Evolutionary conservation across 148 eudicot genomes (phyloP).

Genomic region (Spergularia marina): DNA sequence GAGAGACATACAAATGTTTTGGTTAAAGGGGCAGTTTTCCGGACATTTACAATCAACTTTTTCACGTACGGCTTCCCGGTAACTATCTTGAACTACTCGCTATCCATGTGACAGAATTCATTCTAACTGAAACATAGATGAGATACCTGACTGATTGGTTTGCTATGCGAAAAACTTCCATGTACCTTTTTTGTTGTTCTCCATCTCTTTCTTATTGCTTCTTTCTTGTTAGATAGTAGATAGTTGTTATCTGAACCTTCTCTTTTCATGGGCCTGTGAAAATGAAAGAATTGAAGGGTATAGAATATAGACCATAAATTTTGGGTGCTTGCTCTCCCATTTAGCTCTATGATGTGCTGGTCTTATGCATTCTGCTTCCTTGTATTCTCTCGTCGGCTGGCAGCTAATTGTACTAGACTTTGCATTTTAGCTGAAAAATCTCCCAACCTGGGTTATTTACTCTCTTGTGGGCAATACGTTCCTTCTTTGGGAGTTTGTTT

Average conservation of each 20-base stretch:
- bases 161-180: neutral
- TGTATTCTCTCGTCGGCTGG: neutral
- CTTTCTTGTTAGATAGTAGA: neutral
- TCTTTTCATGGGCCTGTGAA: neutral
- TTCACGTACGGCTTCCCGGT: constrained; percentile 99
- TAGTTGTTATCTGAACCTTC: neutral
- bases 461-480: neutral
- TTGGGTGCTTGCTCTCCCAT: neutral
- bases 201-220: neutral
- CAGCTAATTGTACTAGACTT: neutral
- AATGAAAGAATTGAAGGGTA: neutral
- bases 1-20: constrained; percentile 88
- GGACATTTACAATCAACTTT: constrained; percentile 92
- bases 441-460: neutral
- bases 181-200: neutral
- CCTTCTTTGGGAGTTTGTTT: neutral
- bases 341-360: neutral
- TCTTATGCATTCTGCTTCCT: neutral
- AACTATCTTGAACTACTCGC: constrained; percentile 46
- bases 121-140: constrained; percentile 6
- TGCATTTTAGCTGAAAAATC: neutral
- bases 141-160: constrained; percentile 4
- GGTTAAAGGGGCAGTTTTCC: constrained; percentile 74
- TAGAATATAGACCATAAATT: neutral
- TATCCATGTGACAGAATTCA: constrained; percentile 13